A percentile compares a stretch with the other conserved stretches of the same genome.
These are phyloP conservation scores for Moesziomyces globuligerus DNA, from an alignment of 1,284 basidiomycete species.

Conservation along the genomic window DNA sequence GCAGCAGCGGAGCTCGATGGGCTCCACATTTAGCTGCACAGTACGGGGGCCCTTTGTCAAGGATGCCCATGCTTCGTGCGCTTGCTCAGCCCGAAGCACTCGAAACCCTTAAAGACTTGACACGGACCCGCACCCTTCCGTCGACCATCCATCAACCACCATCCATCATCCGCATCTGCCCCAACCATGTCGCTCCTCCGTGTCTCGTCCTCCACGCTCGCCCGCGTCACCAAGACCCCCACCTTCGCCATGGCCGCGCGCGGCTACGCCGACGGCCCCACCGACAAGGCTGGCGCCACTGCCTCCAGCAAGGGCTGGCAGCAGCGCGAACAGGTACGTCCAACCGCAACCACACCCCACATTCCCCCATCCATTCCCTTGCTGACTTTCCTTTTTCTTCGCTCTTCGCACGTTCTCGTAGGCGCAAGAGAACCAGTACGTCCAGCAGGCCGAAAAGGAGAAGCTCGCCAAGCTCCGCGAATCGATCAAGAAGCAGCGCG, in stretches of 20 bases:
- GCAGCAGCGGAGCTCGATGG: not conserved
- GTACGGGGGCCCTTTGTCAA: too few species aligned
- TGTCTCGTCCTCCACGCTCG: constrained; percentile 40
- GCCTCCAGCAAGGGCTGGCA: constrained; percentile 50
- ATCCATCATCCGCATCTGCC: not conserved
- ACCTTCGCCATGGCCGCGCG: constrained; percentile 46
- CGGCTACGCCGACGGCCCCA: constrained; percentile 53
- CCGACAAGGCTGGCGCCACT: constrained; percentile 50
- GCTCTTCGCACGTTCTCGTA: too few species aligned
- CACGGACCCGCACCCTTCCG: not conserved
- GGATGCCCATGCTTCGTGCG: too few species aligned
- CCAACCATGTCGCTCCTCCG: constrained; percentile 52
- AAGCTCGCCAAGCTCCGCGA: constrained; percentile 58
- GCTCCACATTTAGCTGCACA: constrained; percentile 18
- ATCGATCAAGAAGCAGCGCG: constrained; percentile 56
- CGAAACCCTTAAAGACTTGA: not conserved
- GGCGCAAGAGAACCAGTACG: constrained; percentile 59
- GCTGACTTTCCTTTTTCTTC: not conserved
- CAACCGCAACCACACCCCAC: not conserved
- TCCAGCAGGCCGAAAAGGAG: constrained; percentile 57
- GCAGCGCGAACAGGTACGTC: constrained; percentile 56
- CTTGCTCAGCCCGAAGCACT: not conserved
- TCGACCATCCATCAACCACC: constrained; percentile 10
- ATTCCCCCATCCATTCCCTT: too few species aligned
- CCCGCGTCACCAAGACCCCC: constrained; percentile 41